A percentile compares a stretch with the other conserved stretches of the same genome.
Conservation (phyloP, 2,329 filamentous ascomycete genomes). For the Talaromyces sp. region DNA sequence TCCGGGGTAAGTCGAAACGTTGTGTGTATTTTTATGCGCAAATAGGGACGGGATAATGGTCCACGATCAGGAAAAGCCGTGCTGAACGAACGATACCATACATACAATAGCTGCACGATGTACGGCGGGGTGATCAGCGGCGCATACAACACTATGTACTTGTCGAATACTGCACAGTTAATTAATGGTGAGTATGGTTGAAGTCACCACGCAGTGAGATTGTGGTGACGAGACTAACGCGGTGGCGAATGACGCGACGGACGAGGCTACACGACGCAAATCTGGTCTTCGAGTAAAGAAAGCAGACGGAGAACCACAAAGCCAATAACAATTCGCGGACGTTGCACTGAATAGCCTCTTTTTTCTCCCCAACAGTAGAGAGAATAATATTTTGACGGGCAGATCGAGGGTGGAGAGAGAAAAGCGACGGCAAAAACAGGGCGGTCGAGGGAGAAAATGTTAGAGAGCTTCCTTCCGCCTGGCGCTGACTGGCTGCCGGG, state of each 20-base stretch:
- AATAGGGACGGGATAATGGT: background rate
- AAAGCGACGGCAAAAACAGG: slow-evolving; percentile 37
- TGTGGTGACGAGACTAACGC: slow-evolving; percentile 12
- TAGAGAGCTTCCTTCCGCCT: slow-evolving; percentile 14
- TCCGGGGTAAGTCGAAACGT: background rate
- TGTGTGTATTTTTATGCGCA: background rate
- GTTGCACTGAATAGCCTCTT: slow-evolving; percentile 1
- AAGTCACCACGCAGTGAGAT: background rate
- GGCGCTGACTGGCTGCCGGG: slow-evolving; percentile 18
- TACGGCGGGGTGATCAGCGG: background rate
- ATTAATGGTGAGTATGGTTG: background rate
- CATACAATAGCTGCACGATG: slow-evolving; percentile 6
- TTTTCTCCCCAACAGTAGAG: background rate
- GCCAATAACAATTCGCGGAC: background rate
- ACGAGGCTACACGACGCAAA: slow-evolving; percentile 17
- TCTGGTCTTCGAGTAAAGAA: slow-evolving; percentile 1
- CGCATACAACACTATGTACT: background rate
- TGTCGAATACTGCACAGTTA: background rate
- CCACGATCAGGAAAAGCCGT: background rate
- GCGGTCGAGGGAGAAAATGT: slow-evolving; percentile 29
- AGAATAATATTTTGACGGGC: slow-evolving; percentile 17
- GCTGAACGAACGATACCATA: background rate
- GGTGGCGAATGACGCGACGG: slow-evolving; percentile 18
- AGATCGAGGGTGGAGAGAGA: slow-evolving; percentile 25
- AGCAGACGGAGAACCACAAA: background rate